A percentile compares a stretch with the other conserved stretches of the same genome.
Conservation (phyloP, 352 stramenopile genomes). For the Pythium brachiatum region DNA sequence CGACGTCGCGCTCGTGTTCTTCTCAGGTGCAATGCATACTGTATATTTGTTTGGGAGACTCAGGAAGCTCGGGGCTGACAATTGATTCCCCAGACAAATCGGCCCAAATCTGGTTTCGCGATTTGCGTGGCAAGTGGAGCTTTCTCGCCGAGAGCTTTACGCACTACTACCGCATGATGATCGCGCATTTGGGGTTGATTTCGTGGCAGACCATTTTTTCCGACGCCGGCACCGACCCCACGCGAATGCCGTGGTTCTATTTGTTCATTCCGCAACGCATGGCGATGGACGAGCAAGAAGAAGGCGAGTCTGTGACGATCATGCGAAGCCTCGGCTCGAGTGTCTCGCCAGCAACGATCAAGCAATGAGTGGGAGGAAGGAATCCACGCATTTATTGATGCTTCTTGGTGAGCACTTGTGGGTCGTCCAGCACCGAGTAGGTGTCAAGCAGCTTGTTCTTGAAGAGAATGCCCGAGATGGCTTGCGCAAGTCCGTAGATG, state of each 20-base stretch:
- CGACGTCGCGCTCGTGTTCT: conserved; percentile 46
- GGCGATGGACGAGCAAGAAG: conserved; percentile 41
- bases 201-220: conserved; percentile 77
- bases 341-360: neutral
- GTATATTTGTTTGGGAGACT: neutral
- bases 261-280: conserved; percentile 75
- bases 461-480: conserved; percentile 17
- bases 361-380: neutral
- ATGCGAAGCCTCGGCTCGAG: neutral
- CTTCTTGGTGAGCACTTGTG: conserved; percentile 17
- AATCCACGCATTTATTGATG: conserved; percentile 6
- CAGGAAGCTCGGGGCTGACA: too few species aligned
- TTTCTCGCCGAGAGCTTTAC: conserved; percentile 68
- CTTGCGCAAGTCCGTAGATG: conserved; percentile 20
- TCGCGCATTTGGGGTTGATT: conserved; percentile 71
- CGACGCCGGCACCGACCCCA: conserved; percentile 50
- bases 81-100: conserved; percentile 10
- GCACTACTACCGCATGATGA: conserved; percentile 84
- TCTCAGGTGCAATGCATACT: conserved; percentile 12
- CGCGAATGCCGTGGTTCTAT: conserved; percentile 75
- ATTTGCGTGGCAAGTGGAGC: conserved; percentile 57
- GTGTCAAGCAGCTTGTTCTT: conserved; percentile 23
- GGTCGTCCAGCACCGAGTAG: conserved; percentile 20
- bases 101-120: conserved; percentile 65
- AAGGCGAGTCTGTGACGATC: neutral